Conservation (phyloP, 2,329 filamentous ascomycete genomes). For the Diplodia intermedia region DNA sequence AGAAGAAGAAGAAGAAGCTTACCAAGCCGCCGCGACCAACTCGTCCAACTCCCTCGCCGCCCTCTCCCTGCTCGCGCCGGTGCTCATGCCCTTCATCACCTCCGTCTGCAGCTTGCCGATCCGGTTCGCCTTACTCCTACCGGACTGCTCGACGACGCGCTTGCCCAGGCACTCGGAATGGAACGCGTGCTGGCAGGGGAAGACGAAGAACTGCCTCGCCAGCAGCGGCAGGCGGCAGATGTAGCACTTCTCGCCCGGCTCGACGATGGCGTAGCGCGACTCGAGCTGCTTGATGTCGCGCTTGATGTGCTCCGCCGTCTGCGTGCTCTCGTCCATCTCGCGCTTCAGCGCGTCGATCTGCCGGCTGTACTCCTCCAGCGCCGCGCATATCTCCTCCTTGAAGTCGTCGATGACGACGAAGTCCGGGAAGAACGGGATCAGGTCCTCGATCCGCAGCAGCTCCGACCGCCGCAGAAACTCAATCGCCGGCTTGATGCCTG, state of each 20-base stretch:
- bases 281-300: conserved; percentile 85
- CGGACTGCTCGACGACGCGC: conserved; percentile 82
- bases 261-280: conserved; percentile 91
- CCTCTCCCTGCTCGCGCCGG: conserved; percentile 68
- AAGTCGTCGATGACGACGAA: conserved; percentile 99
- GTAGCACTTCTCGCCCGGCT: conserved; percentile 94
- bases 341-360: conserved; percentile 87
- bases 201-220: conserved; percentile 94
- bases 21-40: conserved; percentile 91
- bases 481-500: conserved; percentile 85
- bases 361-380: conserved; percentile 89
- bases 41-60: conserved; percentile 89
- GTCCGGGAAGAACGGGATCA: conserved; percentile 98
- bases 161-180: conserved; percentile 92
- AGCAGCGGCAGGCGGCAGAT: conserved; percentile 84
- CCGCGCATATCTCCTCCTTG: conserved; percentile 95
- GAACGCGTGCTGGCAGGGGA: conserved; percentile 97
- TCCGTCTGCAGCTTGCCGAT: conserved; percentile 87
- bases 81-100: conserved; percentile 76
- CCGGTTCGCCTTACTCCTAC: conserved; percentile 74
- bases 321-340: conserved; percentile 94
- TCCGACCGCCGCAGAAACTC: conserved; percentile 93
- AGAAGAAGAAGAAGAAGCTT: conserved; percentile 45
- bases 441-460: conserved; percentile 89
- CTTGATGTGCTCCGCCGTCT: conserved; percentile 89